Percentiles rank a stretch among this genome's conserved stretches.
Evolutionary conservation across 352 stramenopile genomes (phyloP).

Genomic region (Pythium biforme): DNA sequence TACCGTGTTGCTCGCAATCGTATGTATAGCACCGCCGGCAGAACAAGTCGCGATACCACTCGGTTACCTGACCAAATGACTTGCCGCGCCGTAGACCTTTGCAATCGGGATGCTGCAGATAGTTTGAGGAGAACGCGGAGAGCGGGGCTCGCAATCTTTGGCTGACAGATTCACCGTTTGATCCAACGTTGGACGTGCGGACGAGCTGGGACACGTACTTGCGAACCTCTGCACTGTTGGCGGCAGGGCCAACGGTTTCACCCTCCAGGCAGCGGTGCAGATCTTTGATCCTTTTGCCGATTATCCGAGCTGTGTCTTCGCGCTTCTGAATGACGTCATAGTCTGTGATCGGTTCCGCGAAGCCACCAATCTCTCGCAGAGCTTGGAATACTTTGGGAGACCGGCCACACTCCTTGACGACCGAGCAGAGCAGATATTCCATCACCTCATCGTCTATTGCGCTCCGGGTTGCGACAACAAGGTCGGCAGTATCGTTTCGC

Average conservation of each 20-base stretch:
- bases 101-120: slow-evolving; percentile 29
- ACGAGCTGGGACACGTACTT: slow-evolving; percentile 9
- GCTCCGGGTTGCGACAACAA: slow-evolving; percentile 38
- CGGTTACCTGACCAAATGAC: slow-evolving; percentile 55
- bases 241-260: not conserved
- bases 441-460: slow-evolving; percentile 55
- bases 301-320: slow-evolving; percentile 23
- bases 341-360: slow-evolving; percentile 42
- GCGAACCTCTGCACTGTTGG: not conserved
- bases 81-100: slow-evolving; percentile 40
- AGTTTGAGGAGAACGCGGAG: slow-evolving; percentile 57
- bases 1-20: slow-evolving; percentile 89
- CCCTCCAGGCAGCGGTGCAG: slow-evolving; percentile 6
- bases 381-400: slow-evolving; percentile 48
- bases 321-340: slow-evolving; percentile 49
- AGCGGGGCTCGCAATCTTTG: slow-evolving; percentile 28
- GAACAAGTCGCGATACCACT: slow-evolving; percentile 87
- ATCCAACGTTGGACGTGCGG: not conserved
- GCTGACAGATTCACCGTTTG: not conserved
- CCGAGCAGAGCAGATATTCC: slow-evolving; percentile 57
- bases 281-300: slow-evolving; percentile 28
- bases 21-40: slow-evolving; percentile 90
- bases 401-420: slow-evolving; percentile 45
- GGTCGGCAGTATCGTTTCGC: slow-evolving; percentile 15
- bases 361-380: slow-evolving; percentile 30